Base-by-base conservation (phyloP, 148 eudicot species). In the Amaranthus cruentus region DNA sequence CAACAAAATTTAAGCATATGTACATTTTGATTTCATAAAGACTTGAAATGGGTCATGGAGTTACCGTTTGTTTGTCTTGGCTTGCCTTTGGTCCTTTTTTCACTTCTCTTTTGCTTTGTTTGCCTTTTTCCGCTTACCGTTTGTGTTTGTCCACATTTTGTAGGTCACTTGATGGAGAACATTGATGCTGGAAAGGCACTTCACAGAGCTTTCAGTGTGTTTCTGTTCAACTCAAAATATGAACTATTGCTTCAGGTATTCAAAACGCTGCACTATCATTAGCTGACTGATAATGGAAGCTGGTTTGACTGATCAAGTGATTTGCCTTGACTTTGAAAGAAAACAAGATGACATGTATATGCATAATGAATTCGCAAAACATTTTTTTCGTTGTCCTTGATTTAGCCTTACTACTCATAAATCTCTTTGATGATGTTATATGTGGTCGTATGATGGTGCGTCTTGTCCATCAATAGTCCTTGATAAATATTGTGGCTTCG, bases 151-250 rank as follows among this genome's bases (percentile, higher is more conserved):
- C 51, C 75, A 71, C 86, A 82, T 42, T 70, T 48, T 74, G 75
- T 88, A 91, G 97, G 98, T 74, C 98, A 94, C 79, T 86, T 94
- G 85, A 89, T 91, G 98, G 90, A 87, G 79, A 94, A 88, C 62
- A 94, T 94, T 66, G 84, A 91, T 52, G 74, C 96, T 68, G 87
- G 84, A 69, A 94, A 94, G 73, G 74, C 89, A 76, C 88, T 91
- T 73, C 97, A 94, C 83, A 81, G 98, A 84, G 97, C 98, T 78
- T 94, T 94, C 84, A 94, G 98, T 67, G 91, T 94, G 2, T 89
- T 94, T 72, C 70, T 94, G 76, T 94, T 94, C 66, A 94, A 91
- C 75, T 88, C 97, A 51, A 94, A 91, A 67, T 91, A 91, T 65
- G 98, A 94, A 84, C 70, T 91, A 56, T 85, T 94, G 53, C 98